Conservation (phyloP, 768 basidiomycete genomes). For the Auriscalpium microsporum region DNA sequence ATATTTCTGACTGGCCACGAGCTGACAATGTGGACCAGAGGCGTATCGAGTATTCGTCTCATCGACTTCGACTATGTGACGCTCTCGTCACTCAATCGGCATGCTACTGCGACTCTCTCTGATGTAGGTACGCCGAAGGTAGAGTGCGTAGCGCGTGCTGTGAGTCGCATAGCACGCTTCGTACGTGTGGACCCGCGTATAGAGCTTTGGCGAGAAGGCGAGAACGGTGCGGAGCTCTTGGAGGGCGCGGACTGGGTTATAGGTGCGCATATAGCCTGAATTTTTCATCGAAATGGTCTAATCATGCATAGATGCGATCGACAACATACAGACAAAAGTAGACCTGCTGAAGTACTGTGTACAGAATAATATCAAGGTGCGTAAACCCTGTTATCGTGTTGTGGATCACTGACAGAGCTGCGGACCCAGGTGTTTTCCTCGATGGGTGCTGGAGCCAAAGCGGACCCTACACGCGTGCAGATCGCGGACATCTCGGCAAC, state of each 20-base stretch:
- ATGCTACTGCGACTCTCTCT: slow-evolving; percentile 79
- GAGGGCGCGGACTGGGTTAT: slow-evolving; percentile 93
- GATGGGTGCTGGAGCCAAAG: slow-evolving; percentile 94
- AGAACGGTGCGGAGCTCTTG: slow-evolving; percentile 55
- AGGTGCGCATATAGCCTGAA: slow-evolving; percentile 36
- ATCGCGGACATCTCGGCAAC: slow-evolving; percentile 92
- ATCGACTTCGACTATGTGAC: slow-evolving; percentile 96
- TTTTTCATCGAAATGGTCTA: slow-evolving; percentile 4
- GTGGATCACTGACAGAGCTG: not conserved
- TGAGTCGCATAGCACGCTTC: slow-evolving; percentile 75
- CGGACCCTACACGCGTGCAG: slow-evolving; percentile 90
- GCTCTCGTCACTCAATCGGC: slow-evolving; percentile 88
- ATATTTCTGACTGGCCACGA: not conserved
- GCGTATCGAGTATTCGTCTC: slow-evolving; percentile 68
- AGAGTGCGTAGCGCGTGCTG: slow-evolving; percentile 55
- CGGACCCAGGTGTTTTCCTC: slow-evolving; percentile 75
- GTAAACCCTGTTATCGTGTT: slow-evolving; percentile 5
- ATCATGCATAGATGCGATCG: slow-evolving; percentile 69
- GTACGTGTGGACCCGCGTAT: slow-evolving; percentile 77
- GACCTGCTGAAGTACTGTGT: slow-evolving; percentile 88
- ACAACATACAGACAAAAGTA: slow-evolving; percentile 95
- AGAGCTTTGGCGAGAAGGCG: slow-evolving; percentile 82
- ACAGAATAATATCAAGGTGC: slow-evolving; percentile 67
- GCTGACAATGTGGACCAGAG: slow-evolving; percentile 32
- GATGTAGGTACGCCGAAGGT: slow-evolving; percentile 97